Percentiles rank a stretch among this genome's conserved stretches.
These are phyloP conservation scores for Suhomyces guaymorum DNA, from an alignment of 1,139 yeast genomes.

Conservation along the genomic window DNA sequence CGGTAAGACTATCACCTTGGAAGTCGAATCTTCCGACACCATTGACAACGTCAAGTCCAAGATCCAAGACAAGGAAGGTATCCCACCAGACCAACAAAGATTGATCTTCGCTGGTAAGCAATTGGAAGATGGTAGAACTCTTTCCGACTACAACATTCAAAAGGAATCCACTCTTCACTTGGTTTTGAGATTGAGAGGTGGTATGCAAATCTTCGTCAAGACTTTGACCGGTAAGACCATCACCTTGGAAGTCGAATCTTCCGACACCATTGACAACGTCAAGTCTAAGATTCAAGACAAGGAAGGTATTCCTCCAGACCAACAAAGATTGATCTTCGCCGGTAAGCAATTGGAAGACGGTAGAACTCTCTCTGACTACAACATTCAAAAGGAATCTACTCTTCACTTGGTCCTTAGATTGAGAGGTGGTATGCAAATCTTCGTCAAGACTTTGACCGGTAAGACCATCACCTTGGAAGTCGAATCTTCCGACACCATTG, in stretches of 20 bases:
- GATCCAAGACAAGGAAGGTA: conserved; percentile 94
- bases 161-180: conserved; percentile 56
- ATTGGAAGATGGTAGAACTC: conserved; percentile 66
- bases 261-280: conserved; percentile 93
- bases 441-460: conserved; percentile 67
- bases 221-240: conserved; percentile 88
- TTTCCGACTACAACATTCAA: conserved; percentile 65
- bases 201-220: conserved; percentile 58
- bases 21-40: conserved; percentile 93
- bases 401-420: conserved; percentile 85
- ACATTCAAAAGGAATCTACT: conserved; percentile 93
- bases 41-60: conserved; percentile 92
- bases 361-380: conserved; percentile 90
- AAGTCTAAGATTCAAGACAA: conserved; percentile 92
- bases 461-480: conserved; percentile 93
- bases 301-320: conserved; percentile 95
- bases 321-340: conserved; percentile 88
- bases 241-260: conserved; percentile 92
- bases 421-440: conserved; percentile 83
- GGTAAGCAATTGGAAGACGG: conserved; percentile 95
- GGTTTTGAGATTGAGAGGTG: conserved; percentile 34
- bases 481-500: conserved; percentile 92
- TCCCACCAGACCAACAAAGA: conserved; percentile 90
- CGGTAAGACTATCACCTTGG: conserved; percentile 90
- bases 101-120: conserved; percentile 61